These are phyloP conservation scores for Graphiopsis chlorocephala DNA, from an alignment of 2,329 filamentous ascomycete genomes.

Conservation along the genomic window DNA sequence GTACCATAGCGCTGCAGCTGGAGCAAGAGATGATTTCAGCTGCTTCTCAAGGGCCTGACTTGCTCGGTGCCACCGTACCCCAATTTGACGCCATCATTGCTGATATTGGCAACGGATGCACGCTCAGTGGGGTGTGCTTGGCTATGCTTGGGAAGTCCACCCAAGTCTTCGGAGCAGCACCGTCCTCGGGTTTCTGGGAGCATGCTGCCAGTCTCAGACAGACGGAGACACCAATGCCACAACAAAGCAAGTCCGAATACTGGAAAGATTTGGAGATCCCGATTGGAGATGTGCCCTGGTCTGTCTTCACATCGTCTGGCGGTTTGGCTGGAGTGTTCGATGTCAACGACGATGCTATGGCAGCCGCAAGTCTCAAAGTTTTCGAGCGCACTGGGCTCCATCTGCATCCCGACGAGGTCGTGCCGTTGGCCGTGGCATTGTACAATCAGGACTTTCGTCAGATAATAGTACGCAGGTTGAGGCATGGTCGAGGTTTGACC, in stretches of 20 bases:
- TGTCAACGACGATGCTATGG: conserved; percentile 80
- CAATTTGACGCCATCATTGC: conserved; percentile 61
- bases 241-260: neutral
- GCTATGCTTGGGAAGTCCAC: conserved; percentile 70
- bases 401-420: conserved; percentile 82
- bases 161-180: conserved; percentile 82
- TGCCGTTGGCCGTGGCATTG: conserved; percentile 77
- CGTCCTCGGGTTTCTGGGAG: conserved; percentile 41
- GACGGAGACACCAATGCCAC: neutral
- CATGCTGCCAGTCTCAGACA: neutral
- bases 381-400: conserved; percentile 87
- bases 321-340: conserved; percentile 70
- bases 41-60: neutral
- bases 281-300: conserved; percentile 61
- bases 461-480: neutral
- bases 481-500: neutral
- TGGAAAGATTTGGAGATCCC: conserved; percentile 7
- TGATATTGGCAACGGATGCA: conserved; percentile 83
- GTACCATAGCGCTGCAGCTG: conserved; percentile 79
- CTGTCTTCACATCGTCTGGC: conserved; percentile 66
- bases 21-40: conserved; percentile 61
- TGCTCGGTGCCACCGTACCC: conserved; percentile 6
- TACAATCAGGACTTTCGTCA: conserved; percentile 79
- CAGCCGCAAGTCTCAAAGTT: conserved; percentile 70
- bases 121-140: conserved; percentile 80